A percentile compares a stretch with the other conserved stretches of the same genome.
phyloP scores from a whole-genome alignment of 2,329 filamentous ascomycete species.

The Trichoderma simmonsii region DNA sequence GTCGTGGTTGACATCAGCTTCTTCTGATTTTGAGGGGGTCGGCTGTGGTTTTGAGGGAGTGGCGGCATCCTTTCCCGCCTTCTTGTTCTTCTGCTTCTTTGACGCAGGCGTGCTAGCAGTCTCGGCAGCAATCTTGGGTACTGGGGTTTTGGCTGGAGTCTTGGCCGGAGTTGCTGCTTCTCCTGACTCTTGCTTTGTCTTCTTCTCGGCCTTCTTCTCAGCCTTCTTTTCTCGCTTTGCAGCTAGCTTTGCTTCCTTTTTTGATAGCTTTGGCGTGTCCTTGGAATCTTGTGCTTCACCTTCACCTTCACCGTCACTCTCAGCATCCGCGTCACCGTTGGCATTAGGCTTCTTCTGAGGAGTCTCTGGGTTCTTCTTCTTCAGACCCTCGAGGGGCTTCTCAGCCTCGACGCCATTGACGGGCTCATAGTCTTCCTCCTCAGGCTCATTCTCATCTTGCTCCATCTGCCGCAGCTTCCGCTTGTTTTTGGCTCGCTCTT shows the following conservation, averaged over 20 bases:
- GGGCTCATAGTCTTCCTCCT: constrained; percentile 43
- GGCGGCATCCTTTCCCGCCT: constrained; percentile 22
- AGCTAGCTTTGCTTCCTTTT: constrained; percentile 53
- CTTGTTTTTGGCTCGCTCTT: constrained; percentile 74
- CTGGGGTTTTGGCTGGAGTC: constrained; percentile 7
- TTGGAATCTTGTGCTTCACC: constrained; percentile 25
- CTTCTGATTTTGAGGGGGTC: constrained; percentile 19
- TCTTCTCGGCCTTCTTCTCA: constrained; percentile 32
- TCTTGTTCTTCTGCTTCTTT: constrained; percentile 29
- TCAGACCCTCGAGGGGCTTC: constrained; percentile 63
- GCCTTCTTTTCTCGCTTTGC: constrained; percentile 45
- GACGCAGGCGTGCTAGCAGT: constrained; percentile 24
- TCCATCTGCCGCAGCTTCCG: constrained; percentile 69
- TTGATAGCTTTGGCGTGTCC: constrained; percentile 47
- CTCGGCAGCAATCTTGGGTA: constrained; percentile 16
- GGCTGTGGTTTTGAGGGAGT: constrained; percentile 22
- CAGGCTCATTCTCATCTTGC: constrained; percentile 41
- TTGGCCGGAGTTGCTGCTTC: constrained; percentile 14
- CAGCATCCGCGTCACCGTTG: background rate
- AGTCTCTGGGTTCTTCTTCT: constrained; percentile 42
- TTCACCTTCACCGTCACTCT: constrained; percentile 22
- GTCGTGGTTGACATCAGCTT: background rate
- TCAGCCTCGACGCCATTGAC: constrained; percentile 57
- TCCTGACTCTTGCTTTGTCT: constrained; percentile 23
- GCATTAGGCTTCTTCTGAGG: constrained; percentile 54